phyloP scores from a whole-genome alignment of 1,284 basidiomycete genomes.

The Grifola frondosa region DNA sequence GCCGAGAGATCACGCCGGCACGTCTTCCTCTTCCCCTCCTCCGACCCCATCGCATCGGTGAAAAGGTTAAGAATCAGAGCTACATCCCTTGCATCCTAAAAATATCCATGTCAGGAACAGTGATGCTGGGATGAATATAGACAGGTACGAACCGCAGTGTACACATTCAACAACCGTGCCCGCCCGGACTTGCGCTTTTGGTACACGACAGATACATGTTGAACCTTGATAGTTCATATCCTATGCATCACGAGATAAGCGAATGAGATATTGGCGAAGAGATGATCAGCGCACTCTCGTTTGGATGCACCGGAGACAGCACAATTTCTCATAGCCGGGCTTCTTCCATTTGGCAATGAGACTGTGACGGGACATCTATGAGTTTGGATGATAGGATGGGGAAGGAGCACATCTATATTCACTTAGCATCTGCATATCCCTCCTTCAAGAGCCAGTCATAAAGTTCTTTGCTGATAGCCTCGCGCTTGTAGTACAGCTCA shows the following conservation, averaged over 20 bases:
- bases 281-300: slow-evolving; percentile 60
- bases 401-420: slow-evolving; percentile 35
- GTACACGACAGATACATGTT: slow-evolving; percentile 98
- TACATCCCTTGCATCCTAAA: slow-evolving; percentile 25
- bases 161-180: slow-evolving; percentile 97
- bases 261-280: neutral
- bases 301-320: slow-evolving; percentile 96
- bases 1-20: neutral
- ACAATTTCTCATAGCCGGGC: slow-evolving; percentile 96
- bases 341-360: slow-evolving; percentile 99
- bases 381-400: no score
- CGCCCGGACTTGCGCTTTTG: slow-evolving; percentile 87
- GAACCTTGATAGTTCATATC: slow-evolving; percentile 99
- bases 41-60: neutral
- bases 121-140: neutral
- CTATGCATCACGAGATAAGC: slow-evolving; percentile 36
- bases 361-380: slow-evolving; percentile 48
- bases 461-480: slow-evolving; percentile 90
- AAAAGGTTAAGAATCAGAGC: slow-evolving; percentile 22
- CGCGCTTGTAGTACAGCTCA: slow-evolving; percentile 98
- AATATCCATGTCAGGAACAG: slow-evolving; percentile 7
- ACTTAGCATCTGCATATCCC: slow-evolving; percentile 97
- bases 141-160: slow-evolving; percentile 80
- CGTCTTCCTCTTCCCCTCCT: neutral
- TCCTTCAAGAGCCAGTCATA: slow-evolving; percentile 99